These are phyloP conservation scores for Lobulomyces angularis DNA, from an alignment of 192 early-diverging fungal species.

Conservation along the genomic window DNA sequence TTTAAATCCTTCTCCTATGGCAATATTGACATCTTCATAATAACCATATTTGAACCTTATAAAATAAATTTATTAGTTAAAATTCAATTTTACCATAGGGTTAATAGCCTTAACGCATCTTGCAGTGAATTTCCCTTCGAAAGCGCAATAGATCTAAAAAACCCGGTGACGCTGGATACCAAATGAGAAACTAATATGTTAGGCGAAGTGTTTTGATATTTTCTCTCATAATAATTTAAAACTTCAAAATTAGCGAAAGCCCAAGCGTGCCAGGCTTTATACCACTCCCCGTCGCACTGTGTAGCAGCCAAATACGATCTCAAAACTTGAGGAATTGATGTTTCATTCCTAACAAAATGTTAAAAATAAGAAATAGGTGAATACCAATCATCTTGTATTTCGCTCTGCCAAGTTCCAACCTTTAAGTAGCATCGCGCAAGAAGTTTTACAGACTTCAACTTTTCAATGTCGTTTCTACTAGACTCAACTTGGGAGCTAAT, in stretches of 20 bases:
- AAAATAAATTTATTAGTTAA: no score
- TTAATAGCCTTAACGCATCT: slow-evolving; percentile 64
- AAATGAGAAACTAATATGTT: slow-evolving; percentile 45
- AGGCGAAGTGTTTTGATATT: slow-evolving; percentile 29
- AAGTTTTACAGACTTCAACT: slow-evolving; percentile 4
- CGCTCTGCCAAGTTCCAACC: slow-evolving; percentile 83
- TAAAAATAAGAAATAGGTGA: neutral
- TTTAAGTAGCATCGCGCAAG: slow-evolving; percentile 68
- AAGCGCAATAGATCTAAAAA: slow-evolving; percentile 62
- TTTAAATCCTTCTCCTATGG: slow-evolving; percentile 49
- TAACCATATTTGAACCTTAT: slow-evolving; percentile 76
- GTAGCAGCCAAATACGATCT: slow-evolving; percentile 53
- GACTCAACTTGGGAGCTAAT: slow-evolving; percentile 3
- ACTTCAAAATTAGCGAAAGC: slow-evolving; percentile 88
- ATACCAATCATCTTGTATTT: slow-evolving; percentile 33
- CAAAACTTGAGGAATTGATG: slow-evolving; percentile 37
- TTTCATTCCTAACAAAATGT: slow-evolving; percentile 4
- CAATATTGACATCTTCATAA: slow-evolving; percentile 47
- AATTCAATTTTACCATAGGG: no score
- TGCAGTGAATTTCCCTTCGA: slow-evolving; percentile 56
- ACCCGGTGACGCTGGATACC: slow-evolving; percentile 58
- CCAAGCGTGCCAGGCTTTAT: slow-evolving; percentile 96
- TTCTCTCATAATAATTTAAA: slow-evolving; percentile 59
- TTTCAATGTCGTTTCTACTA: slow-evolving; percentile 1
- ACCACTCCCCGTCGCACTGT: slow-evolving; percentile 73